Percentiles rank a stretch among this genome's conserved stretches.
Evolutionary conservation across 805 yeast species (phyloP).

Genomic region (Candida germanica): DNA sequence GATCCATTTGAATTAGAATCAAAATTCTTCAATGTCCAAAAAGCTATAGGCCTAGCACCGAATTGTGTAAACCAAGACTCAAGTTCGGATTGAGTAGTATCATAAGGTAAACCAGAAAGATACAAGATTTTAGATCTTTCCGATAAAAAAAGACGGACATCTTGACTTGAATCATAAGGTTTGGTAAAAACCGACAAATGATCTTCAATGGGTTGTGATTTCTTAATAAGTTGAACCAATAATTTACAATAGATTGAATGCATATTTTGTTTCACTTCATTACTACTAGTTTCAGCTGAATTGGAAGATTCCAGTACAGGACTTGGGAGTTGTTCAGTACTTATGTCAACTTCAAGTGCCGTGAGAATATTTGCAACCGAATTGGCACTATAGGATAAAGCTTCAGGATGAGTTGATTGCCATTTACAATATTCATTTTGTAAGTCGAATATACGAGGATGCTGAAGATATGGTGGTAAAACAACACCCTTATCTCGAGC

Average conservation of each 20-base stretch:
- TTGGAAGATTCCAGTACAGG: constrained; percentile 1
- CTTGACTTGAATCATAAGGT: constrained; percentile 78
- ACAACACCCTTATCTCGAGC: constrained; percentile 72
- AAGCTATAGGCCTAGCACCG: constrained; percentile 83
- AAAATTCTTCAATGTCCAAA: constrained; percentile 79
- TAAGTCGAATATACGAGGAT: constrained; percentile 74
- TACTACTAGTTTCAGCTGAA: constrained; percentile 2
- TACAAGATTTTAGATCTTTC: constrained; percentile 79
- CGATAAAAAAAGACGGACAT: constrained; percentile 58
- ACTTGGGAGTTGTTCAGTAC: constrained; percentile 6
- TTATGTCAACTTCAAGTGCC: constrained; percentile 44
- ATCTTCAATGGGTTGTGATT: constrained; percentile 48
- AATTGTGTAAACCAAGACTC: constrained; percentile 89
- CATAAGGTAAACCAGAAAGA: constrained; percentile 75
- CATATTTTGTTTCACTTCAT: background rate
- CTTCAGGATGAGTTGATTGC: constrained; percentile 59
- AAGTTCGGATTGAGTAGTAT: constrained; percentile 85
- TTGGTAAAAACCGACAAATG: constrained; percentile 56
- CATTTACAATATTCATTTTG: constrained; percentile 70
- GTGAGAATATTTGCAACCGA: constrained; percentile 41
- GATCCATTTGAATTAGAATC: constrained; percentile 14
- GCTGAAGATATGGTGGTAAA: constrained; percentile 72
- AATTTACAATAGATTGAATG: constrained; percentile 45
- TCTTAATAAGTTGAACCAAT: constrained; percentile 45
- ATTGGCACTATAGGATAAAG: constrained; percentile 32